A percentile compares a stretch with the other conserved stretches of the same genome.
phyloP scores from a whole-genome alignment of 1,139 yeast genomes.

The Eremothecium coryli region DNA sequence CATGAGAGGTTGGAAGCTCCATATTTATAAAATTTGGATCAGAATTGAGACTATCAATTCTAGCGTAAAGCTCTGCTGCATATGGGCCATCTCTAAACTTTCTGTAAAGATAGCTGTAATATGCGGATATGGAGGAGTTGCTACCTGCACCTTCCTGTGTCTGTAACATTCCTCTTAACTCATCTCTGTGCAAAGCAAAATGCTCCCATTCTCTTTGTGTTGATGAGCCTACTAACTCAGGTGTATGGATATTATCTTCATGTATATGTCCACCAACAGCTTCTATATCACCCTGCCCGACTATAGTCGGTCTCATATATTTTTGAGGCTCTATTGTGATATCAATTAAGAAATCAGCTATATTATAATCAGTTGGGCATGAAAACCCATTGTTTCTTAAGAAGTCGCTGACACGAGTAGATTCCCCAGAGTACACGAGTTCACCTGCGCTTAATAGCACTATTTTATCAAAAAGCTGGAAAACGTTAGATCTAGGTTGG shows the following conservation, averaged over 20 bases:
- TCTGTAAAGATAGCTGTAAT: constrained; percentile 23
- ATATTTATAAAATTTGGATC: constrained; percentile 25
- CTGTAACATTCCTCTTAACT: constrained; percentile 36
- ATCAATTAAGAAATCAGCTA: constrained; percentile 89
- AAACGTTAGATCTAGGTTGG: constrained; percentile 96
- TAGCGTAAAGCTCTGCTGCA: constrained; percentile 41
- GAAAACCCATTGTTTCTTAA: constrained; percentile 66
- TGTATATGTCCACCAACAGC: constrained; percentile 13
- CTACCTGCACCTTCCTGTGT: constrained; percentile 15
- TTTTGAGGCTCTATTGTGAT: constrained; percentile 59
- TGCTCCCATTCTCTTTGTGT: constrained; percentile 85
- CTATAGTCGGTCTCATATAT: constrained; percentile 2
- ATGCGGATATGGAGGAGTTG: constrained; percentile 18
- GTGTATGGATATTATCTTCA: constrained; percentile 7
- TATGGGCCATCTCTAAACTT: constrained; percentile 43
- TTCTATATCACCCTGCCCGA: constrained; percentile 13
- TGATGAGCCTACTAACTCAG: constrained; percentile 30
- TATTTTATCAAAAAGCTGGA: constrained; percentile 76
- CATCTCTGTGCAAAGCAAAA: constrained; percentile 77
- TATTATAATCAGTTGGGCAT: constrained; percentile 84
- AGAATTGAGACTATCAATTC: constrained; percentile 37
- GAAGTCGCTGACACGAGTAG: constrained; percentile 60
- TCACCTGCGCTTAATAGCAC: constrained; percentile 77
- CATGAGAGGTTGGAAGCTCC: constrained; percentile 20
- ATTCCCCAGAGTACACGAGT: constrained; percentile 78